Evolutionary conservation across 345 rosid genomes (phyloP).

Genomic region (Murraya koenigii): DNA sequence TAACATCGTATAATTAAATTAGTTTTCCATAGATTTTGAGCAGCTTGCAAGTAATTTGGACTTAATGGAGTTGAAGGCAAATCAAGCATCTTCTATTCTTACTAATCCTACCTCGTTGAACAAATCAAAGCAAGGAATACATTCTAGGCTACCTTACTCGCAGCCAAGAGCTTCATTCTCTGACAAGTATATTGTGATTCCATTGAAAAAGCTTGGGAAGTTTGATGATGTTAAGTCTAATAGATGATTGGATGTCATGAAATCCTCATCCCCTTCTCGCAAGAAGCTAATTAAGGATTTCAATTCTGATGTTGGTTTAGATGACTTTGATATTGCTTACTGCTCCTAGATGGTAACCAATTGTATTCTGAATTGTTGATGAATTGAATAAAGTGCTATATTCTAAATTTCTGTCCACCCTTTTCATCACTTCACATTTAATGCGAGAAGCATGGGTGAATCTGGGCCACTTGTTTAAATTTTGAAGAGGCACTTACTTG

Average conservation of each 20-base stretch:
- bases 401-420: background rate
- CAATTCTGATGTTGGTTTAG: constrained; percentile 45
- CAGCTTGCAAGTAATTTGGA: constrained; percentile 26
- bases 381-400: background rate
- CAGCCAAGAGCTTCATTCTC: constrained; percentile 48
- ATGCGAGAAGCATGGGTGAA: no score
- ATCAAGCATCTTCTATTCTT: constrained; percentile 69
- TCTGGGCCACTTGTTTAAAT: no score
- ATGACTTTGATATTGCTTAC: constrained; percentile 63
- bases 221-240: constrained; percentile 82
- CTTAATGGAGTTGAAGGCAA: constrained; percentile 66
- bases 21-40: constrained; percentile 13
- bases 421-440: no score
- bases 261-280: constrained; percentile 90
- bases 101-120: constrained; percentile 55
- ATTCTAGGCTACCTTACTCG: constrained; percentile 44
- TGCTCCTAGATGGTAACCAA: constrained; percentile 68
- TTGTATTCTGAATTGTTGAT: background rate
- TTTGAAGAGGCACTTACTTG: no score
- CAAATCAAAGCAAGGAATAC: constrained; percentile 67
- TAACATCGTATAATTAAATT: constrained; percentile 5
- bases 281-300: constrained; percentile 65
- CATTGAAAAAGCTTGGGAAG: constrained; percentile 61
- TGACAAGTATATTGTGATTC: constrained; percentile 38
- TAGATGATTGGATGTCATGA: constrained; percentile 95